These are phyloP conservation scores for Sporisorium reilianum DNA, from an alignment of 1,284 basidiomycete genomes.

Conservation along the genomic window DNA sequence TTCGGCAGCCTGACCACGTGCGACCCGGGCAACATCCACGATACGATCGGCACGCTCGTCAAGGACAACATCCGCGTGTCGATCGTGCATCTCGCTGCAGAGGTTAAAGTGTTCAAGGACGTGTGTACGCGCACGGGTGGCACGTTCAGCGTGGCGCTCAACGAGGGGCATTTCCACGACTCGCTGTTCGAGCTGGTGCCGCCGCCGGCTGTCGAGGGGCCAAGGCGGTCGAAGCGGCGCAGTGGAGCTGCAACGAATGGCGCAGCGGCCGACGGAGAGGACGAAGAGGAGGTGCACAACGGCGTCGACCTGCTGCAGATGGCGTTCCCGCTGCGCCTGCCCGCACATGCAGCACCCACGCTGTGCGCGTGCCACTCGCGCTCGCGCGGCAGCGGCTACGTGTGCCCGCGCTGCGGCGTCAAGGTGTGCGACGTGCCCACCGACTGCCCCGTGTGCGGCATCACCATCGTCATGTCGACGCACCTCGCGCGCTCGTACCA, in stretches of 20 bases:
- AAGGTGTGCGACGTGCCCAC: slow-evolving; percentile 98
- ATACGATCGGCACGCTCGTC: slow-evolving; percentile 85
- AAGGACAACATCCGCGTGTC: slow-evolving; percentile 85
- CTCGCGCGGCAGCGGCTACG: slow-evolving; percentile 79
- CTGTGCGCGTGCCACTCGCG: slow-evolving; percentile 91
- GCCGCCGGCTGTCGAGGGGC: slow-evolving; percentile 72
- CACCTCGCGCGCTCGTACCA: slow-evolving; percentile 96
- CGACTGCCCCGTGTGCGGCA: slow-evolving; percentile 94
- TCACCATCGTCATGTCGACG: slow-evolving; percentile 97
- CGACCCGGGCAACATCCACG: slow-evolving; percentile 95
- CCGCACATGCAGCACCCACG: slow-evolving; percentile 55
- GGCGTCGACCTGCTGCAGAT: slow-evolving; percentile 88
- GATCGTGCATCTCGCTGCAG: slow-evolving; percentile 88
- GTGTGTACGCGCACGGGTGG: slow-evolving; percentile 71
- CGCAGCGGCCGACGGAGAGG: slow-evolving; percentile 1
- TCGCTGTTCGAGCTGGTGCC: slow-evolving; percentile 94
- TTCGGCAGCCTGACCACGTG: slow-evolving; percentile 96
- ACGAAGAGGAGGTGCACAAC: slow-evolving; percentile 23
- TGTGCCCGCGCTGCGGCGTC: slow-evolving; percentile 90
- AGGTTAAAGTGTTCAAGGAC: slow-evolving; percentile 96
- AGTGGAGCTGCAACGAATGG: background rate
- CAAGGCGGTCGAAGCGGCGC: slow-evolving; percentile 13
- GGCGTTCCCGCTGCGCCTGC: slow-evolving; percentile 79
- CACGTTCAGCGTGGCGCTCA: slow-evolving; percentile 84
- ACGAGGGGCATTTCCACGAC: slow-evolving; percentile 96